Evolutionary conservation across 805 yeast genomes (phyloP), one percentile per base, ranked within the genome.

Genomic region (Ogataea degrootiae): DNA sequence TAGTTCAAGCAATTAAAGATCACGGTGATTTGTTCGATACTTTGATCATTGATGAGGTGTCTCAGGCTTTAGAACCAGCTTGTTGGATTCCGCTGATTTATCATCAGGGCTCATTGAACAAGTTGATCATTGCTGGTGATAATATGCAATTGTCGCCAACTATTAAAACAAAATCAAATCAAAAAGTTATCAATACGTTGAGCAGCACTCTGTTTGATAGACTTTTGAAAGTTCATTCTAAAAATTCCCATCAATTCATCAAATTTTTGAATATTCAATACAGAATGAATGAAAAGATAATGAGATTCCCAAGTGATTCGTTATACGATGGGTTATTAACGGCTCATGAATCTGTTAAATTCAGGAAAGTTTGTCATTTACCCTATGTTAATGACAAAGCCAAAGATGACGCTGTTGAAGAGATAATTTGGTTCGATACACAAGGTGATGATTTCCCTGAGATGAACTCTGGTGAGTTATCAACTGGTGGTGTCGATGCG

Each of bases 111-210:
- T 74, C 80, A 21, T 64, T 79, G 38, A 72, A 74, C 34, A 75
- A 82, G 45, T 63, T 92, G 22, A 78, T 92, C 1, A 74, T 92
- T 22, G 97, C 98, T 0, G 99, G 99, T 44, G 99, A 92, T 62
- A 85, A 91, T 59, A 81, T 81, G 68, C 99, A 92, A 65, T 70
- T 92, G 33, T 92, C 98, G 0, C 97, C 99, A 2, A 88, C 96
- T 0, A 76, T 92, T 15, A 90, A 90, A 58, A 72, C 85, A 0
- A 66, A 72, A 43, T 62, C 51, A 34, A 44, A 74, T 55, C 53
- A 59, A 6, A 63, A 67, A 6, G 70, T 75, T 2, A 75, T 76
- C 34, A 65, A 70, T 34, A 55, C 62, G 0, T 68, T 92, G 41
- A 82, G 80, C 44, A 67, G 67, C 3, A 91, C 98, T 0, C 64